Percentiles rank a stretch among this genome's conserved stretches.
These are phyloP conservation scores for Hygrophila difformis DNA, from an alignment of 257 asterid genomes.

Conservation along the genomic window DNA sequence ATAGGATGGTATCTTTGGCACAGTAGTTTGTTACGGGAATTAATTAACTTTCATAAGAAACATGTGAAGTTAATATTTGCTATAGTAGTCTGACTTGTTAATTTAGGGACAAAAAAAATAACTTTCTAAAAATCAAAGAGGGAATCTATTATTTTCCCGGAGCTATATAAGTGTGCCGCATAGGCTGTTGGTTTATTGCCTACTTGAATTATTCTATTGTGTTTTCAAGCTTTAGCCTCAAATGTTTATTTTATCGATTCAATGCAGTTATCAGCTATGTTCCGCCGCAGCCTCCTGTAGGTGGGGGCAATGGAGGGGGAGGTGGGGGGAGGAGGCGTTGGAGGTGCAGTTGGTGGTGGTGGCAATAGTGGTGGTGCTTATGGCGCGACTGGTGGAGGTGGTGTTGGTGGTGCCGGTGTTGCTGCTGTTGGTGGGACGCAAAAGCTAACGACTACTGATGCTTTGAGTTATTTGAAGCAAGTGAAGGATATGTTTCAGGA, in stretches of 20 bases:
- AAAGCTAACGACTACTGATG: slow-evolving; percentile 90
- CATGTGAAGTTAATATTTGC: too few relatives aligned
- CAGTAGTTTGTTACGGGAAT: too few relatives aligned
- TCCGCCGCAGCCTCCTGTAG: slow-evolving; percentile 51
- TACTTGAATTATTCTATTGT: neutral
- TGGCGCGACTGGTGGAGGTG: slow-evolving; percentile 34
- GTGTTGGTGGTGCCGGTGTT: slow-evolving; percentile 25
- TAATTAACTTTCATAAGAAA: slow-evolving; percentile 2
- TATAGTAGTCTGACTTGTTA: too few relatives aligned
- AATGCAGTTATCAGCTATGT: slow-evolving; percentile 46
- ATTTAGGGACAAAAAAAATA: too few relatives aligned
- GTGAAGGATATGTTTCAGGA: slow-evolving; percentile 97
- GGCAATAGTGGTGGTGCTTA: slow-evolving; percentile 31
- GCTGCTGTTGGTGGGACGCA: slow-evolving; percentile 48
- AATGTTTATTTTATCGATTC: slow-evolving; percentile 8
- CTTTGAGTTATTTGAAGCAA: slow-evolving; percentile 82
- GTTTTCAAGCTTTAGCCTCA: slow-evolving; percentile 6
- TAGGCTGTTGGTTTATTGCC: neutral
- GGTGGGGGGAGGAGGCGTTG: slow-evolving; percentile 6
- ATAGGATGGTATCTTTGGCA: slow-evolving; percentile 2
- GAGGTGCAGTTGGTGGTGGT: too few relatives aligned
- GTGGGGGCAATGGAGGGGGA: slow-evolving; percentile 20
- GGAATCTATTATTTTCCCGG: slow-evolving; percentile 4
- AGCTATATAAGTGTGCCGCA: slow-evolving; percentile 9
- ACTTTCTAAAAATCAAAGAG: neutral